Conservation (phyloP, 805 yeast species). For the Priceomyces carsonii region DNA sequence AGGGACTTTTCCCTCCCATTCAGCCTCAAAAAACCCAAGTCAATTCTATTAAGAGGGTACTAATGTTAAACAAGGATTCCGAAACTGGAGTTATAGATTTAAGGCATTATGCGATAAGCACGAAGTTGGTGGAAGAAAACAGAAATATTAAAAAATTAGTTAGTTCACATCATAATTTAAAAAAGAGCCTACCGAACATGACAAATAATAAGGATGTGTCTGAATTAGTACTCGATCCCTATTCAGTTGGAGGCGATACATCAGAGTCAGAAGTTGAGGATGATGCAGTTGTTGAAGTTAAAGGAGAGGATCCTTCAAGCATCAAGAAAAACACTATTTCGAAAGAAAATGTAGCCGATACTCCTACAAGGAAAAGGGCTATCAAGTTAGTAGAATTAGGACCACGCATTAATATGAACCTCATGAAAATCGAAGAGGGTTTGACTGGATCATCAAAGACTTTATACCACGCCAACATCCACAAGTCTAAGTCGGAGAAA, state of each 20-base stretch:
- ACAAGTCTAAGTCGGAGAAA: conserved; percentile 63
- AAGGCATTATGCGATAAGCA: conserved; percentile 87
- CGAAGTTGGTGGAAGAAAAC: conserved; percentile 79
- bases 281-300: conserved; percentile 73
- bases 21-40: conserved; percentile 82
- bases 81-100: conserved; percentile 75
- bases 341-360: conserved; percentile 18
- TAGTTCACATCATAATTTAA: conserved; percentile 57
- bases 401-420: conserved; percentile 75
- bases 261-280: conserved; percentile 95
- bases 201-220: conserved; percentile 70
- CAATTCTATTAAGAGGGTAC: conserved; percentile 74
- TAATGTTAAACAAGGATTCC: conserved; percentile 73
- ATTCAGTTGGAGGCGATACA: conserved; percentile 76
- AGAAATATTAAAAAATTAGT: conserved; percentile 71
- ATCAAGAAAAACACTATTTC: conserved; percentile 20
- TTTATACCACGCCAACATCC: conserved; percentile 71
- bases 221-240: conserved; percentile 81
- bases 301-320: conserved; percentile 19
- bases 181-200: conserved; percentile 71
- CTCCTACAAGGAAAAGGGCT: conserved; percentile 64
- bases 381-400: conserved; percentile 92
- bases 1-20: conserved; percentile 93
- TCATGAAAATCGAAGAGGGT: conserved; percentile 90
- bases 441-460: conserved; percentile 82